These are phyloP conservation scores for Cercospora zeae-maydis DNA, from an alignment of 2,329 filamentous ascomycete species.

Conservation along the genomic window DNA sequence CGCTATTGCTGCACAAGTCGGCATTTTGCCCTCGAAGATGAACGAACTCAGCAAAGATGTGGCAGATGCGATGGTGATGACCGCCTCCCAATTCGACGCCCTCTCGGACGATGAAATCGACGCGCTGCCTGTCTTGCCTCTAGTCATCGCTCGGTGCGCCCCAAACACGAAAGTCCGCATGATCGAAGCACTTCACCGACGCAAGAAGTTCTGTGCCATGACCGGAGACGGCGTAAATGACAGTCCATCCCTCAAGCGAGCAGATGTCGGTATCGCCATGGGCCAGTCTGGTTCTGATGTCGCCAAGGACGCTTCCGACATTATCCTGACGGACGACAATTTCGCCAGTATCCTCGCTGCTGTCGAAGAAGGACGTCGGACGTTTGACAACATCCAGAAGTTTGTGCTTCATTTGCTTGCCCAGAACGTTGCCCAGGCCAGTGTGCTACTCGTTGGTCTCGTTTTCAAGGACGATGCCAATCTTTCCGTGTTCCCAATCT, in stretches of 20 bases:
- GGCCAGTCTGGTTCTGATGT: conserved; percentile 79
- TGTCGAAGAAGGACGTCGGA: conserved; percentile 76
- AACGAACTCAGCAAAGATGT: conserved; percentile 58
- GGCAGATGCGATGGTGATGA: conserved; percentile 68
- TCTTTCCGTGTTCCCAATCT: conserved; percentile 79
- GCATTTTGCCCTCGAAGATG: conserved; percentile 65
- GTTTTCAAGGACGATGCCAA: conserved; percentile 69
- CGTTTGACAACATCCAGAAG: conserved; percentile 88
- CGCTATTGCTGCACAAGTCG: conserved; percentile 74
- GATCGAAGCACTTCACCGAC: conserved; percentile 81
- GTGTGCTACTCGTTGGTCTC: conserved; percentile 75
- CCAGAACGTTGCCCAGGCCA: conserved; percentile 90
- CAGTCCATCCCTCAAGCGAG: conserved; percentile 72
- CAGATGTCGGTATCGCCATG: conserved; percentile 88
- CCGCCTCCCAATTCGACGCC: conserved; percentile 58
- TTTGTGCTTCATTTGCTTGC: conserved; percentile 87
- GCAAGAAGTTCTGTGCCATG: conserved; percentile 76
- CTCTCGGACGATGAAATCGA: conserved; percentile 73
- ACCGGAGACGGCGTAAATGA: conserved; percentile 88
- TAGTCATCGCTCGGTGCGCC: conserved; percentile 80
- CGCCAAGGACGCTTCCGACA: conserved; percentile 76
- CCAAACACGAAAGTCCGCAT: conserved; percentile 86
- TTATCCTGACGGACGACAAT: conserved; percentile 84
- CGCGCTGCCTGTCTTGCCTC: conserved; percentile 66
- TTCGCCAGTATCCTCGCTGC: conserved; percentile 82